A percentile compares a stretch with the other conserved stretches of the same genome.
Conservation (phyloP, 345 rosid genomes). For the Theobroma cacao region DNA sequence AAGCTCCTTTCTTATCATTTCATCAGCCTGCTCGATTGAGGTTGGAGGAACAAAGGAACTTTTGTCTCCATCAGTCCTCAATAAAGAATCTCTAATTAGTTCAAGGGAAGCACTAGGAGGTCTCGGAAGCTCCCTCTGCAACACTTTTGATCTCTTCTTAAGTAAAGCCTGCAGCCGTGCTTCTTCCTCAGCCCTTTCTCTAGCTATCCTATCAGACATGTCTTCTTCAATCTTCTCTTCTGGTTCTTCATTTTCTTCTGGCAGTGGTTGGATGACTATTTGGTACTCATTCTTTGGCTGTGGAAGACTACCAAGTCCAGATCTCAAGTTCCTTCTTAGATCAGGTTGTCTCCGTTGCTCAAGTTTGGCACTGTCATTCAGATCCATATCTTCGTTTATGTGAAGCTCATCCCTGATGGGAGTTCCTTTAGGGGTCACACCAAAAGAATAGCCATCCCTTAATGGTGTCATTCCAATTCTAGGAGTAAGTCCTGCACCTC, state of each 20-base stretch:
- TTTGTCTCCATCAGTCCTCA: slow-evolving; percentile 82
- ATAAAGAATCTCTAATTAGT: slow-evolving; percentile 72
- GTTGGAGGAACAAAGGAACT: slow-evolving; percentile 95
- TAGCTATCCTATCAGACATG: slow-evolving; percentile 90
- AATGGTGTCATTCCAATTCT: slow-evolving; percentile 92
- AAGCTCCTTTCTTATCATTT: slow-evolving; percentile 82
- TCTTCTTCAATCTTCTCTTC: slow-evolving; percentile 98
- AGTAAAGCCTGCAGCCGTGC: slow-evolving; percentile 79
- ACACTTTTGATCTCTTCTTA: slow-evolving; percentile 93
- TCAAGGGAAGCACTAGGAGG: slow-evolving; percentile 92
- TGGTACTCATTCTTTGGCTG: slow-evolving; percentile 96
- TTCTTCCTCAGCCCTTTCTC: slow-evolving; percentile 95
- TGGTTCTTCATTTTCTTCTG: slow-evolving; percentile 82
- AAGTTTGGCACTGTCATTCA: slow-evolving; percentile 67
- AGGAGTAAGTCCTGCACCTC: slow-evolving; percentile 74
- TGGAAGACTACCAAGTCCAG: slow-evolving; percentile 83
- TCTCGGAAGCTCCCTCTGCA: slow-evolving; percentile 97
- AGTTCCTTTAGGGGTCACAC: slow-evolving; percentile 89
- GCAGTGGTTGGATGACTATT: slow-evolving; percentile 72
- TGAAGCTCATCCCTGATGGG: slow-evolving; percentile 95
- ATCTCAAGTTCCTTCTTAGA: slow-evolving; percentile 63
- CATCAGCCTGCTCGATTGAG: slow-evolving; percentile 81
- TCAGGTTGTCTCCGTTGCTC: slow-evolving; percentile 84
- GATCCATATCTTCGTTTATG: slow-evolving; percentile 91
- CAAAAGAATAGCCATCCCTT: slow-evolving; percentile 77